Base-by-base conservation (phyloP, 306 rosid species). In the Mimosa bimucronata region DNA sequence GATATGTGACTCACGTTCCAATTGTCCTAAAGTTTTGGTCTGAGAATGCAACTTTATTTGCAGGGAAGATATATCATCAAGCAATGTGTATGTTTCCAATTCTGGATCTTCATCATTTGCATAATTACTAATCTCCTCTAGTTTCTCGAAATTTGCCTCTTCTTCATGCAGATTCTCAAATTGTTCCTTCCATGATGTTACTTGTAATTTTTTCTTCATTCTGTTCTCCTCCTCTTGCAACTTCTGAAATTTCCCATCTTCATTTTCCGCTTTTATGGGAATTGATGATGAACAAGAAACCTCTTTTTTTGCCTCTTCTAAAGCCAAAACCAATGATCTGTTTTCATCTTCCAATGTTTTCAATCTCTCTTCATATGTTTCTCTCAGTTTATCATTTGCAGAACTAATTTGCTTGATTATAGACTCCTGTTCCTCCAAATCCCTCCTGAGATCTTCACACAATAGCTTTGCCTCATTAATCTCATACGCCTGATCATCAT, bases 161-260 rank as follows among this genome's bases (percentile, higher is more conserved):
- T 91, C 90, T 45, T 45, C 16, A 14, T 45, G 50, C 7, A 90
- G 82, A 82, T 94, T 94, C 25, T 66, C 81, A 81, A 94, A 89
- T 64, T 94, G 97, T 83, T 94, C 97, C 80, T 77, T 90, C 84
- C 95, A 92, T 81, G 92, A 92, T 81, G 92, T 91, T 34, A 94
- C 73, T 80, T 89, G 88, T 11, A 45, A 10, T 65, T 94, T 97
- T 88, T 82, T 86, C 73, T 88, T 48, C 79, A 88, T 87, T 74
- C 83, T 80, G 48, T 37, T 81, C 80, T 88, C 89, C 75, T 92
- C 90, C 76, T 87, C 92, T 28, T 13, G 1, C 23, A 90, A 55
- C 71, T 80, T 81, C 58, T 78, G 66, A 0, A 89, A 31, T 81
- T 79, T 28, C 71, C 82, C 86, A 41, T 92, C 87, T 82, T 88